These are phyloP conservation scores for Acidomyces sp. DNA, from an alignment of 495 filamentous ascomycete species.

Conservation along the genomic window DNA sequence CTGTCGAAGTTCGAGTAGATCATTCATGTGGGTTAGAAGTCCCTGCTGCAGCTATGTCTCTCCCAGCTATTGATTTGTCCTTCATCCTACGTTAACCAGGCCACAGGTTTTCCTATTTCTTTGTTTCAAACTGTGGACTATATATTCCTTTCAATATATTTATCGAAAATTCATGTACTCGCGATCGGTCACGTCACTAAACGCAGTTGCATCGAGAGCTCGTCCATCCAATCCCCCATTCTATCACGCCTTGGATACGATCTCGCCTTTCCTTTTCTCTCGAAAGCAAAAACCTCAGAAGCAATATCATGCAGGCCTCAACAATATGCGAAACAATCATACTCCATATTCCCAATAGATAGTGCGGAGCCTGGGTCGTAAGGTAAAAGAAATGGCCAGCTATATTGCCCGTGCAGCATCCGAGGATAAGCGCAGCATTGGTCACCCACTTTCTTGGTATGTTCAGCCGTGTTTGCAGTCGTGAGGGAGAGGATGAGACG, in stretches of 20 bases:
- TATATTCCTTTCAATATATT: conserved; percentile 1
- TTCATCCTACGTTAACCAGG: no score
- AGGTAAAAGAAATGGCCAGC: conserved; percentile 52
- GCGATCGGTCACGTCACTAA: conserved; percentile 40
- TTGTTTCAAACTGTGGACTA: no score
- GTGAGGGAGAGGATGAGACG: conserved; percentile 46
- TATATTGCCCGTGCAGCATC: conserved; percentile 35
- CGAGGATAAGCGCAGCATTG: conserved; percentile 28
- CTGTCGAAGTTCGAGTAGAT: no score
- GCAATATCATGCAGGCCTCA: conserved; percentile 37
- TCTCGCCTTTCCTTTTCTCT: conserved; percentile 47
- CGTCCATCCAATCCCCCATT: conserved; percentile 37
- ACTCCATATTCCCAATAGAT: conserved; percentile 46
- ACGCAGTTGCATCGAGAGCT: conserved; percentile 42
- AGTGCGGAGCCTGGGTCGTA: conserved; percentile 40
- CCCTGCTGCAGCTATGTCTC: no score
- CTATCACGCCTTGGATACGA: conserved; percentile 35
- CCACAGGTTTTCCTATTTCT: no score
- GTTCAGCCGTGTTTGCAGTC: conserved; percentile 44
- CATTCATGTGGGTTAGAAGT: no score
- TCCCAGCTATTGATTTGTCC: no score
- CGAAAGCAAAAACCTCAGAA: conserved; percentile 36
- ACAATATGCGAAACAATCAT: conserved; percentile 50
- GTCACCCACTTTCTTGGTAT: conserved; percentile 53
- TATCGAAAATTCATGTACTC: conserved; percentile 3